Evolutionary conservation across 2,329 filamentous ascomycete species (phyloP), one percentile per base, ranked within the genome.

Genomic region (Pseudogymnoascus sp.): DNA sequence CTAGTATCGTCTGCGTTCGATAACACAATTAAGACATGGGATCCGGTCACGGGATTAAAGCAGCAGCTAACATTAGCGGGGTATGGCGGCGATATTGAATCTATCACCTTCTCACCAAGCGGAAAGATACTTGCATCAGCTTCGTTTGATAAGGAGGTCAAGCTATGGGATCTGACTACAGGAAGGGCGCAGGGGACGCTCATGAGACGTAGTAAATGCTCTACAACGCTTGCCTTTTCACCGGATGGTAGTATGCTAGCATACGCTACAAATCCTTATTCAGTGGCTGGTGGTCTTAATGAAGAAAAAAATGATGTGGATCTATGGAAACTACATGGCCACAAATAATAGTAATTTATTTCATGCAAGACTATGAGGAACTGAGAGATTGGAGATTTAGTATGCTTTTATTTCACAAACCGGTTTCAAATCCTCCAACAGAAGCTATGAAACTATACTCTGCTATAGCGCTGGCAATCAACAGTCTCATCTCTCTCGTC

Each of bases 91-190:
- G 5, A 7, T 19, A 59, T 64, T 31, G 9, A 4, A 4, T 62
- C 63, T 8, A n/a, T 64, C 5, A 21, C 62, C 61, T 64, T 64
- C 44, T 64, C 62, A 31, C 31, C 62, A 15, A 31, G 60, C 11
- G 26, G 44, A 6, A 44, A 28, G 35, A 19, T 42, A 10, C 21
- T 64, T 15, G 63, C 62, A 19, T 17, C 63, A 15, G 57, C 53
- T 33, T 65, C 28, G 42, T 33, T 19, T 5, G 38, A 60, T 57
- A 3, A 17, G 8, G 53, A 13, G 26, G 60, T 64, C 31, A 17
- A 60, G 63, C 10, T 65, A 31, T 65, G 64, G 64, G 44, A 65
- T 17, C 44, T 33, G 13, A 61, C 28, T 11, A 65, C 36, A 19
- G 64, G 64, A 11, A 38, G 13, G 35, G 4, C 2, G 5, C 31